These are phyloP conservation scores for Suillus tomentosus DNA, from an alignment of 768 basidiomycete genomes.

Conservation along the genomic window DNA sequence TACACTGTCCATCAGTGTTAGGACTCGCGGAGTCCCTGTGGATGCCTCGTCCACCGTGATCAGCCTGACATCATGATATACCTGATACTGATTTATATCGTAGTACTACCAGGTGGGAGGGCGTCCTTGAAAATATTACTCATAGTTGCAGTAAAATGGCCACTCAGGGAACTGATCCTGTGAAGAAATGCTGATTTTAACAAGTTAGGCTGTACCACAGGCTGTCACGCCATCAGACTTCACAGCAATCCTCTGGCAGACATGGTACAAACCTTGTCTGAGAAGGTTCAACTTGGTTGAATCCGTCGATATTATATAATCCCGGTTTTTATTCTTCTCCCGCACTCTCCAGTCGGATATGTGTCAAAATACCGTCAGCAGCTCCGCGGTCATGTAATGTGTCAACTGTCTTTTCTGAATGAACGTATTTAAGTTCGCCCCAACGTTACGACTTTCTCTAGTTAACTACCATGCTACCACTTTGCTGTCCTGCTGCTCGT, in stretches of 20 bases:
- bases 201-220: neutral
- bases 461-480: neutral
- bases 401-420: neutral
- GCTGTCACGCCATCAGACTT: neutral
- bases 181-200: neutral
- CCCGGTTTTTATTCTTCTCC: neutral
- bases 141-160: conserved; percentile 1
- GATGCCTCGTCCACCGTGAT: neutral
- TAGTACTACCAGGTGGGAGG: too few relatives aligned
- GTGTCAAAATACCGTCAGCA: neutral
- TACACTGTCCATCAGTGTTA: neutral
- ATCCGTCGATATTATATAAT: neutral
- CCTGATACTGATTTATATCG: neutral
- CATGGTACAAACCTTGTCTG: neutral
- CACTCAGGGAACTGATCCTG: neutral
- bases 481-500: neutral
- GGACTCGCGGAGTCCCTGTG: neutral
- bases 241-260: neutral
- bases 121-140: neutral
- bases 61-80: neutral
- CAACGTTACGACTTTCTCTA: neutral
- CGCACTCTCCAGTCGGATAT: neutral
- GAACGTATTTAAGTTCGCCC: neutral
- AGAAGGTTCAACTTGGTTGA: neutral
- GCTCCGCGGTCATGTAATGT: neutral